Conservation (phyloP, 345 rosid genomes). For the Syzygium aqueum region DNA sequence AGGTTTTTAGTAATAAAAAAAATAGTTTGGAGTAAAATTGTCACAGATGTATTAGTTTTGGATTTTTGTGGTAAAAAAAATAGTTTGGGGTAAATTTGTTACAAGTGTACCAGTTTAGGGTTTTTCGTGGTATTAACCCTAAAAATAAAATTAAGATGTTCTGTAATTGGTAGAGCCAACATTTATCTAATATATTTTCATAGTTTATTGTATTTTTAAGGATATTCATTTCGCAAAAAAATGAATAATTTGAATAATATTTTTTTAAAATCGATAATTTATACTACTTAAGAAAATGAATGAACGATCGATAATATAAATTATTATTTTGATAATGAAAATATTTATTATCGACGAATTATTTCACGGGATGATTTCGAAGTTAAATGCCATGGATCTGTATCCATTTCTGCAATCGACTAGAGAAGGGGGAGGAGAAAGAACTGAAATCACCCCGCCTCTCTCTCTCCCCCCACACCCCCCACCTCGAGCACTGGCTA, state of each 20-base stretch:
- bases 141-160: not conserved
- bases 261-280: too few relatives aligned
- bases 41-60: too few relatives aligned
- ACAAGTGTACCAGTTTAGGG: too few relatives aligned
- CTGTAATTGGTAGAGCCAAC: fast-evolving
- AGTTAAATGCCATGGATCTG: not conserved
- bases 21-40: too few relatives aligned
- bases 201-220: fast-evolving
- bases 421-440: too few relatives aligned
- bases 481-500: not conserved
- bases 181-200: not conserved
- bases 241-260: not conserved
- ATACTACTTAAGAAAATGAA: not conserved
- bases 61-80: too few relatives aligned
- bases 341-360: too few relatives aligned
- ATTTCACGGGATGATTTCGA: not conserved
- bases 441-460: not conserved
- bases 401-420: not conserved
- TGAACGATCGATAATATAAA: not conserved
- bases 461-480: not conserved
- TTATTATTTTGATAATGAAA: not conserved
- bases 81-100: too few relatives aligned
- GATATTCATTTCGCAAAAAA: not conserved
- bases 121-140: too few relatives aligned
- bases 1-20: too few relatives aligned